Evolutionary conservation across 768 basidiomycete species (phyloP), one percentile per base, ranked within the genome.

Genomic region (Trametes punicea): DNA sequence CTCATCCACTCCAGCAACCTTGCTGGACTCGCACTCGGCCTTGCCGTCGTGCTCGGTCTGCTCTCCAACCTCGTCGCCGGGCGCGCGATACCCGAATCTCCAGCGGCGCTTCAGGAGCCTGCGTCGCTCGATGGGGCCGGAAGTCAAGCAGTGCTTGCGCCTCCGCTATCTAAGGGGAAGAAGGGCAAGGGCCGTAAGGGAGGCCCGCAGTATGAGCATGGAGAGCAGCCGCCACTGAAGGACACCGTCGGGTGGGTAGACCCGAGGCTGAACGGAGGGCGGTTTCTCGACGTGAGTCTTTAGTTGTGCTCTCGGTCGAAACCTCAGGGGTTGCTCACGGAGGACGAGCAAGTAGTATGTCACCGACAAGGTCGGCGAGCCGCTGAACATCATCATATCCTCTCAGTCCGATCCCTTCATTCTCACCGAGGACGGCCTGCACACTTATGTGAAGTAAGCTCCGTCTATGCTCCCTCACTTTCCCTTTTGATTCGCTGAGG

Each of bases 321-420:
- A n/a, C n/a, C n/a, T n/a, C n/a, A n/a, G n/a, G n/a, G n/a, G n/a
- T n/a, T n/a, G n/a, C n/a, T n/a, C n/a, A n/a, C n/a, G n/a, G n/a
- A 16, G 34, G n/a, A 7, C 34, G 34, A 36, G 34, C n/a, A 34
- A 15, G 21, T 54, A 91, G 89, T 90, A 77, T 69, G 85, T 87
- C 7, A 83, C 79, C 4, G 76, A 76, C 51, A 73, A 74, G 56
- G 76, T 76, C 30, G 92, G 92, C 39, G 92, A 94, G 71, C 92
- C 92, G 11, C 71, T 94, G 55, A 94, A 94, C 64, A 77, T 90
- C 44, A 87, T 94, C 64, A 84, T 94, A 40, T 88, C 89, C 25
- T 86, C 81, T 41, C 74, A 72, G 25, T 93, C 90, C 1, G 90
- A 93, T 65, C 89, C 91, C 0, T 87, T 81, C 67, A 73, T 94